Evolutionary conservation across 208 protist genomes (phyloP), one percentile per base, ranked within the genome.

Genomic region (Wallacemonas sp.): DNA sequence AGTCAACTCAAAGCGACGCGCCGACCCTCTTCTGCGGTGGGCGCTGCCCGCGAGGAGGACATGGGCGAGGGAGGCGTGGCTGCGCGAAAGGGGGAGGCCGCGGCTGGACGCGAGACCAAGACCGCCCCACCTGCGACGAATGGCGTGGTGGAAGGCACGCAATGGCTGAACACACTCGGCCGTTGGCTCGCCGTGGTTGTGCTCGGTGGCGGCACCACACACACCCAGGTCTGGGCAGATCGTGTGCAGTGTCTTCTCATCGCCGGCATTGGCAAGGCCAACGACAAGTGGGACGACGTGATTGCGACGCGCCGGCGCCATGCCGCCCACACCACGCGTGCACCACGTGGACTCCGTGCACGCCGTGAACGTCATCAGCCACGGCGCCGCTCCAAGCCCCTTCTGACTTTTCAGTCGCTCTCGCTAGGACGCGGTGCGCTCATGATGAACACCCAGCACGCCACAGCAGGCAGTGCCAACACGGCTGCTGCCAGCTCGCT

Each of bases 121-220:
- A 5, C 30, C 5, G 11, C 54, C 9, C 46, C 46, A 11, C 24
- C 31, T 5, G 36, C 21, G 6, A 24, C 36, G 12, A 62, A 39
- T 26, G 22, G 22, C 42, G 64, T 62, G 17, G 22, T 44, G 26
- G 88, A 94, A 42, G 72, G 65, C 38, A 75, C 78, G 47, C 69
- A 76, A 62, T 94, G 88, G 88, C 67, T 84, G 42, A 89, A 88
- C 46, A 68, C 82, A 11, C 33, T 91, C 12, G 49, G 76, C 1
- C 82, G 82, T n/a, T 87, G 77, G 73, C 70, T 64, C 0, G 79
- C 76, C 22, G 73, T 90, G 27, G 55, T 94, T 15, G 47, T 81
- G 22, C 78, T 94, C 8, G 88, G 88, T 33, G 85, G 88, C 28
- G 85, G 88, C 41, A 85, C 80, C 0, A 72, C 75, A 34, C 59